A percentile compares a stretch with the other conserved stretches of the same genome.
phyloP scores from a whole-genome alignment of 75 land plant genomes.

The Cupressus sempervirens region DNA sequence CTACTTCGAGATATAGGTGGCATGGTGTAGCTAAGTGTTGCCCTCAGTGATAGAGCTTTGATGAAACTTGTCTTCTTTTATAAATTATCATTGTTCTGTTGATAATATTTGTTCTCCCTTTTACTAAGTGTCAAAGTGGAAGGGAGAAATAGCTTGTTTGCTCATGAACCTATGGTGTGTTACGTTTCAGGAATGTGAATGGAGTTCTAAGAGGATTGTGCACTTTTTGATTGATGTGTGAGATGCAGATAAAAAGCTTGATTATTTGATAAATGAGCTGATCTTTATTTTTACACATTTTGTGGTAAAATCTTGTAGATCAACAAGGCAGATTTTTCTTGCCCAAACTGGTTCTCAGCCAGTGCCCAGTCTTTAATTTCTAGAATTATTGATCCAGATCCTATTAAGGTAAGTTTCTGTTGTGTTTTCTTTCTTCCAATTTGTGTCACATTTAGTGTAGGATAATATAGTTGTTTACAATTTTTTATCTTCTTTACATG shows the following conservation, averaged over 20 bases:
- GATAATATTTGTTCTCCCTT: too few species aligned
- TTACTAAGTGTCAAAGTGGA: background rate
- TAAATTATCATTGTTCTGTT: background rate
- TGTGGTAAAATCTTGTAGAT: constrained; percentile 45
- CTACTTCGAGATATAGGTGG: background rate
- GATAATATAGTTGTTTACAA: background rate
- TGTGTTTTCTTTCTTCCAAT: background rate
- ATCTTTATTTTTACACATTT: background rate
- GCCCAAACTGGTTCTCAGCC: constrained; percentile 93
- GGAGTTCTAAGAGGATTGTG: background rate
- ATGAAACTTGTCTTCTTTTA: background rate
- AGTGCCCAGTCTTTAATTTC: constrained; percentile 64
- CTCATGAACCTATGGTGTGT: background rate
- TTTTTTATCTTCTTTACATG: background rate
- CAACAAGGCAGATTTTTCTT: constrained; percentile 80
- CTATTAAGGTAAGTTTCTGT: constrained; percentile 59
- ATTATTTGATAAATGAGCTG: background rate
- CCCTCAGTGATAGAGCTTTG: background rate
- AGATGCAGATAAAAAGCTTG: background rate
- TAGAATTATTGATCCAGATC: constrained; percentile 87
- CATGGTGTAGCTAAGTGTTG: background rate
- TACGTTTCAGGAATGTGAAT: background rate
- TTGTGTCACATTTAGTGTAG: background rate
- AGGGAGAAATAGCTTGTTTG: background rate
- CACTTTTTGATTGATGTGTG: background rate